These are phyloP conservation scores for Suillus hirtellus DNA, from an alignment of 768 basidiomycete species.

Conservation along the genomic window DNA sequence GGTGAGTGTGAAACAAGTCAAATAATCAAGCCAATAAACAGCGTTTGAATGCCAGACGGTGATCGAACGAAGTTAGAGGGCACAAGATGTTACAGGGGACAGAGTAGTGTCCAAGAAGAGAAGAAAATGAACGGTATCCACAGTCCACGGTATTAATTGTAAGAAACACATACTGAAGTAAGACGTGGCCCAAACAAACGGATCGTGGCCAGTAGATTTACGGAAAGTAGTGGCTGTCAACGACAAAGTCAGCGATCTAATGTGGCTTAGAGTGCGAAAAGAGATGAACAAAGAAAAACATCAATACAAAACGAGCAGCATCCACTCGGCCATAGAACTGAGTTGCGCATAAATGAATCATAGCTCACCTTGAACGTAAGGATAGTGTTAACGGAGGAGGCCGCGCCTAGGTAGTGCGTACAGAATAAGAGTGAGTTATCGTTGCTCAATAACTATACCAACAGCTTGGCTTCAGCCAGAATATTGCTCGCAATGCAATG, in stretches of 20 bases:
- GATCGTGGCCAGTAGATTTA: constrained; percentile 22
- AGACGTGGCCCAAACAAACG: constrained; percentile 22
- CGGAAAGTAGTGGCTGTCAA: constrained; percentile 25
- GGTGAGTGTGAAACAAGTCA: constrained; percentile 21
- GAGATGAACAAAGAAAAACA: constrained; percentile 14
- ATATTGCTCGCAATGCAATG: constrained; percentile 27
- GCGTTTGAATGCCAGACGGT: constrained; percentile 18
- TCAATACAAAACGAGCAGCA: background rate
- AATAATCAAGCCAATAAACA: constrained; percentile 23
- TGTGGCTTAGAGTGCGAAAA: constrained; percentile 18
- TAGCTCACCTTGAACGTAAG: constrained; percentile 53
- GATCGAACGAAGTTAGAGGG: constrained; percentile 13
- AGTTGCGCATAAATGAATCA: constrained; percentile 15
- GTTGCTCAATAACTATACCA: constrained; percentile 6
- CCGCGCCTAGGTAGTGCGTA: constrained; percentile 50
- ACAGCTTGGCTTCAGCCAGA: constrained; percentile 13
- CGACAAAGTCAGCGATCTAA: constrained; percentile 21
- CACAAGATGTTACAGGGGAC: background rate
- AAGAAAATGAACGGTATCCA: constrained; percentile 13
- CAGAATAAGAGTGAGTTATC: constrained; percentile 14
- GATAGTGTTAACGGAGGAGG: constrained; percentile 70
- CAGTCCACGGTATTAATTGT: constrained; percentile 11
- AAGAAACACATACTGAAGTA: constrained; percentile 33
- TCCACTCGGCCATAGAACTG: constrained; percentile 24
- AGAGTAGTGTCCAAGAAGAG: background rate